Evolutionary conservation across 1,139 yeast species (phyloP), one percentile per base, ranked within the genome.

Genomic region (Meyerozyma elateridarum): DNA sequence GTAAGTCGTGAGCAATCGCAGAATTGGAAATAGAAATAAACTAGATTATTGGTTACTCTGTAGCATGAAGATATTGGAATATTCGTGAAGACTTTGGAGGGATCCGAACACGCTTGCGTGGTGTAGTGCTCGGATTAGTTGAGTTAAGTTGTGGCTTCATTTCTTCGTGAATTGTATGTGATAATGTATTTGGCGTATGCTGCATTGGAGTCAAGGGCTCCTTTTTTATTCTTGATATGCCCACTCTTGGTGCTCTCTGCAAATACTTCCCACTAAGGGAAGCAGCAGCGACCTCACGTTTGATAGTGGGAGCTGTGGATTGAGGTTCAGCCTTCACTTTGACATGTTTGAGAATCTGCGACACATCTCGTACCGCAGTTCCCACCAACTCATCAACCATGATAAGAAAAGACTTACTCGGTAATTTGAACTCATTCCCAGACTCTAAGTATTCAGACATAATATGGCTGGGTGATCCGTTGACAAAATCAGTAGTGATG

Each of bases 1-100:
- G 65, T 70, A 49, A 64, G 63, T 26, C 44, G 51, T 40, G 51
- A 44, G 51, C 60, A 43, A 46, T 54, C 32, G 39, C 49, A 32
- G 11, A 31, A 33, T 5, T 6, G 16, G 13, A 19, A 13, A 8
- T 15, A 20, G 30, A 6, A 20, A 20, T 28, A 14, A 13, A 20
- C n/a, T 5, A 9, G 14, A 2, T 9, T 9, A 7, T 9, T 8
- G 11, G 15, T 3, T 9, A 9, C 7, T 8, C 13, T 13, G 24
- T 15, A 12, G 29, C 28, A 8, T 25, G 14, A n/a, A 25, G 20
- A 15, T 25, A 15, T 11, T 17, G 28, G 20, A 25, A 15, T 5
- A 25, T 13, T 6, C 20, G n/a, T 11, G 20, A 16, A 5, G 20
- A 25, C 18, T n/a, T n/a, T 8, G 29, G 29, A 5, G 29, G 20